Base-by-base conservation (phyloP, 1,284 basidiomycete genomes). In the Takashimella koratensis region DNA sequence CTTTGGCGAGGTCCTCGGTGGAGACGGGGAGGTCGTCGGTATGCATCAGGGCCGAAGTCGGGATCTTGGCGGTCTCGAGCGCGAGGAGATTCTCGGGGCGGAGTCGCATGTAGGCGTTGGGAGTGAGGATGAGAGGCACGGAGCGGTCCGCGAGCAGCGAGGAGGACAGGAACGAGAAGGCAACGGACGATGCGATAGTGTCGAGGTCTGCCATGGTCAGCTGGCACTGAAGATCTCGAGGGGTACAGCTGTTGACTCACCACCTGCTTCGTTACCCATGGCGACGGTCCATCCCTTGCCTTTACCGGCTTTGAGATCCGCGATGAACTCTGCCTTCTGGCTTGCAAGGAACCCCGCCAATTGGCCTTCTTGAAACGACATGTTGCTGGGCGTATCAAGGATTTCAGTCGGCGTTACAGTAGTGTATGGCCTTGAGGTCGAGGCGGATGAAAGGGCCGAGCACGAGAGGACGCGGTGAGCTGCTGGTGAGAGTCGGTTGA, bases 261-360 rank as follows among this genome's bases (percentile, higher is more conserved):
- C 91, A 68, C 90, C 90, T 10, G 92, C 88, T 74, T 95, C 91
- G 68, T 96, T 95, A 1, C 92, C 92, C 83, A 90, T 88, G 0
- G 85, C 86, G 4, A 94, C 79, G 0, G 82, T 86, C 91, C 91
- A 96, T 43, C 84, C 81, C 8, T 67, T 63, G 11, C 68, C 80
- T 50, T 76, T 76, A 0, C 79, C 80, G 1, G 63, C 63, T 6
- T 71, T 57, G 4, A 83, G 57, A 30, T 80, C 81, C 2, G 63
- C 63, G 47, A 84, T 55, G 62, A 84, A 84, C 3, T 60, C 62
- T n/a, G 71, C 62, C 56, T 80, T 82, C 58, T 76, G 79, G 24
- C 66, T 63, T 47, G 51, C 41, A 36, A 80, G 63, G 59, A 79
- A 81, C 1, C 68, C 67, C 5, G 69, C 75, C 21, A 78, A 63